Conservation (phyloP, 106 monocot species). For the Amphibolis antarctica region DNA sequence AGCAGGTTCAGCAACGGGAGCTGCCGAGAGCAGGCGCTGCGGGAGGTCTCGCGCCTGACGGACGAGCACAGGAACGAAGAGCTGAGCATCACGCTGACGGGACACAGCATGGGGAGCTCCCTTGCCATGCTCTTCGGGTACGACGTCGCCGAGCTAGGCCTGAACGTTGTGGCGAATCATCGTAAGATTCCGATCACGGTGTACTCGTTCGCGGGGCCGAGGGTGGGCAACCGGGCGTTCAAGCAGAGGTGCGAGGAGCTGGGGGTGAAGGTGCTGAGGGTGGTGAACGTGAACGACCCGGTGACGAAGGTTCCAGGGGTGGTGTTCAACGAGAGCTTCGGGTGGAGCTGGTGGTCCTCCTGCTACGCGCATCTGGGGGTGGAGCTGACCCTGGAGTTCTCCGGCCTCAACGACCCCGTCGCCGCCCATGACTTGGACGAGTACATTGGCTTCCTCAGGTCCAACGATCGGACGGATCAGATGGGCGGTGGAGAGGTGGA, state of each 20-base stretch:
- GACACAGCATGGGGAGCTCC: conserved; percentile 30
- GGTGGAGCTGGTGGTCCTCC: conserved; percentile 3
- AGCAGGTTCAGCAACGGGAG: conserved; percentile 12
- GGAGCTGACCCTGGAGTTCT: background rate
- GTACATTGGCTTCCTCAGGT: background rate
- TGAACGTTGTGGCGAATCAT: background rate
- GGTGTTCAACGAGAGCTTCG: conserved; percentile 21
- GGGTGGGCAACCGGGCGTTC: conserved; percentile 21
- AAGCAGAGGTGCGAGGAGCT: conserved; percentile 29
- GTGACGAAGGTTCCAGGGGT: conserved; percentile 30
- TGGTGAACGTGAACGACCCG: conserved; percentile 32
- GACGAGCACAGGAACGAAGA: conserved; percentile 6
- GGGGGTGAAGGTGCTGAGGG: conserved; percentile 29
- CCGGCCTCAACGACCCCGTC: background rate
- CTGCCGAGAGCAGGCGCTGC: conserved; percentile 24
- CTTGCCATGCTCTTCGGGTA: conserved; percentile 21
- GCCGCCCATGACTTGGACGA: background rate
- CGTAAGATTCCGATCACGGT: conserved; percentile 9
- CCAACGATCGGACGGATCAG: background rate
- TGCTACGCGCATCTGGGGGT: conserved; percentile 29
- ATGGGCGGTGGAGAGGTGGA: no score
- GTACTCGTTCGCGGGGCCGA: conserved; percentile 23
- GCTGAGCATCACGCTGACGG: conserved; percentile 19
- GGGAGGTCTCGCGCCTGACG: conserved; percentile 9
- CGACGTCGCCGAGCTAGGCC: conserved; percentile 23